Base-by-base conservation (phyloP, 2,329 filamentous ascomycete species). In the Beauveria scarabaeidicola region DNA sequence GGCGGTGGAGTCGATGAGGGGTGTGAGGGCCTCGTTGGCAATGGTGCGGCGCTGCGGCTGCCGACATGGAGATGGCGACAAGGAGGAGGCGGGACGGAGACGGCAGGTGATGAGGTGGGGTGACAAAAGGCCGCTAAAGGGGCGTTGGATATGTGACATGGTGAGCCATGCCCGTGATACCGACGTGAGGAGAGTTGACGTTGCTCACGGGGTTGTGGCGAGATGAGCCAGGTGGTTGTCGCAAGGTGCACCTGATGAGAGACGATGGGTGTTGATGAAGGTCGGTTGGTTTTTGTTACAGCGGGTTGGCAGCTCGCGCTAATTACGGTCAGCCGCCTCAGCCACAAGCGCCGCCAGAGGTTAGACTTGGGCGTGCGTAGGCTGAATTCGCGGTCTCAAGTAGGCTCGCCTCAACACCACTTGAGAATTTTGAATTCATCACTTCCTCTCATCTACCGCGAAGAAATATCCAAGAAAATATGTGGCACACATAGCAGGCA, bases 1-100 rank as follows among this genome's bases (percentile, higher is more conserved):
- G 36, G 79, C 75, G 3, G 78, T 72, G 52, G 68, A 64, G 27
- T 75, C 66, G 57, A 80, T 67, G 46, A 55, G 29, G 9, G 29
- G 38, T 3, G 46, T 41, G 43, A 60, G 43, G 17, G 29, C 15
- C 43, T 60, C 58, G 32, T 23, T 48, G 51, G 48, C 9, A 17
- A 54, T n/a, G 2, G 43, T 51, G 67, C 61, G 43, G 70, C 63
- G 50, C 67, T 64, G 55, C 23, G 36, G 55, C n/a, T 25, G 32
- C 19, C 25, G 47, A 19, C 27, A 29, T 15, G 25, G 11, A 5
- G 29, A 32, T 10, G 53, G 13, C 15, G 23, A n/a, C 19, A n/a
- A 29, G 4, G 32, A 27, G 11, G 15, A 2, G 40, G 23, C 5
- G 32, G 25, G 11, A 19, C 23, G 21, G 17, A 50, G 15, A 40